Conservation (phyloP, 148 eudicot species). For the Fallopia convolvulus region DNA sequence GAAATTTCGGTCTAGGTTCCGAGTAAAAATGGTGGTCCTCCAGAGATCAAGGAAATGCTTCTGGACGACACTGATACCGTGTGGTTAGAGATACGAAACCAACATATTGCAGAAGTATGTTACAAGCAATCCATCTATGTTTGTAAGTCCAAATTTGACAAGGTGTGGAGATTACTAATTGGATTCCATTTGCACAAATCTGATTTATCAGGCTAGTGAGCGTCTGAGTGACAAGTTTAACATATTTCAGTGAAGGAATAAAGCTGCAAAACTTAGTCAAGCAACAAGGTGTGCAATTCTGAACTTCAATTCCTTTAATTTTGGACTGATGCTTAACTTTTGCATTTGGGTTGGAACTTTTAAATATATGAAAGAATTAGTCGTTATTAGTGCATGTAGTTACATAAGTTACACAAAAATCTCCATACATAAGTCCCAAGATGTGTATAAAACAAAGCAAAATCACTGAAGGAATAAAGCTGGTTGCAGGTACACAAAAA, state of each 20-base stretch:
- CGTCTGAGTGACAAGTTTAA: conserved; percentile 79
- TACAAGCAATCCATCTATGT: conserved; percentile 5
- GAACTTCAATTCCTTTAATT: conserved; percentile 13
- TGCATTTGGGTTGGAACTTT: neutral
- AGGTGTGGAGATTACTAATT: neutral
- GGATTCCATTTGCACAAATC: conserved; percentile 6
- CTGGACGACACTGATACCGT: conserved; percentile 89
- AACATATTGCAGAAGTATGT: conserved; percentile 91
- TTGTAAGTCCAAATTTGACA: neutral
- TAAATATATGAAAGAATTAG: neutral
- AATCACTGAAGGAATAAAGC: no score
- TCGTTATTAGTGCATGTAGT: no score
- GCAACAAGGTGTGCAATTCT: conserved; percentile 50
- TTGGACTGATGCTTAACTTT: neutral
- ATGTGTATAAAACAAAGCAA: no score
- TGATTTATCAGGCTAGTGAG: conserved; percentile 80
- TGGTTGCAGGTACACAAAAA: no score
- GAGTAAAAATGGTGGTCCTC: conserved; percentile 67
- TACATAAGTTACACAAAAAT: no score
- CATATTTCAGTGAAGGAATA: conserved; percentile 73
- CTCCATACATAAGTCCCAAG: no score
- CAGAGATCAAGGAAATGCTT: conserved; percentile 76
- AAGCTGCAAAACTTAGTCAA: conserved; percentile 90
- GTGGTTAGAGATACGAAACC: conserved; percentile 89
- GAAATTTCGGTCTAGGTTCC: conserved; percentile 36